Base-by-base conservation (phyloP, 2,329 filamentous ascomycete genomes). In the Verticillium isaacii region DNA sequence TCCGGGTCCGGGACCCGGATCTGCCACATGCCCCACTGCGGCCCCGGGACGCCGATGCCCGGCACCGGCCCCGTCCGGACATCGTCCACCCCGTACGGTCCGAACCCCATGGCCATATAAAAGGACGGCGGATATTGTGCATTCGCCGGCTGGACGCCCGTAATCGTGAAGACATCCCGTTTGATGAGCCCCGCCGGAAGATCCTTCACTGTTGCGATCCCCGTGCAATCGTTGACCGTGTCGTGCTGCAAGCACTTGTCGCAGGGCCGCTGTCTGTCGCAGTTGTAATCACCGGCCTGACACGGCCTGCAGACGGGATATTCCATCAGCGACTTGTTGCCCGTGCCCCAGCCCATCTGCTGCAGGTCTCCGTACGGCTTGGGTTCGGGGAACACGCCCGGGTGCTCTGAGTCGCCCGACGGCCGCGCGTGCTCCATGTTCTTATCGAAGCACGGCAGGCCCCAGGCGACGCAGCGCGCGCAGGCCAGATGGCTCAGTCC, bases 211-310 rank as follows among this genome's bases (percentile, higher is more conserved):
- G 17, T 56, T 8, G 54, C 8, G 19, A 41, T 67, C 6, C n/a
- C 25, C 15, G 69, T 64, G 17, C 67, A 68, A 9, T 66, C 62
- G 2, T 54, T 12, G 50, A 41, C 32, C 11, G 60, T 34, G 1
- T 60, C 64, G 23, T 61, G 37, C 8, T 59, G 23, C 12, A 64
- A 60, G 66, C 76, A 78, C 4, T 69, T 73, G 58, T 77, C 73
- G 61, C 76, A 78, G 1, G 75, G 76, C 23, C 74, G 69, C 60
- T 74, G 73, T 1, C 72, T 70, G 57, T 78, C 76, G 62, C 76
- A 78, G 9, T 34, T 56, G 2, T 58, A 36, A 6, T 37, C 45
- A 25, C 58, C 54, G 2, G 60, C 3, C 7, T 37, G 37, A 23
- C 65, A 67, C 32, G 45, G 50, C 32, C 37, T 19, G 60, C 65